phyloP scores from a whole-genome alignment of 768 basidiomycete genomes.

The Suillus bovinus region DNA sequence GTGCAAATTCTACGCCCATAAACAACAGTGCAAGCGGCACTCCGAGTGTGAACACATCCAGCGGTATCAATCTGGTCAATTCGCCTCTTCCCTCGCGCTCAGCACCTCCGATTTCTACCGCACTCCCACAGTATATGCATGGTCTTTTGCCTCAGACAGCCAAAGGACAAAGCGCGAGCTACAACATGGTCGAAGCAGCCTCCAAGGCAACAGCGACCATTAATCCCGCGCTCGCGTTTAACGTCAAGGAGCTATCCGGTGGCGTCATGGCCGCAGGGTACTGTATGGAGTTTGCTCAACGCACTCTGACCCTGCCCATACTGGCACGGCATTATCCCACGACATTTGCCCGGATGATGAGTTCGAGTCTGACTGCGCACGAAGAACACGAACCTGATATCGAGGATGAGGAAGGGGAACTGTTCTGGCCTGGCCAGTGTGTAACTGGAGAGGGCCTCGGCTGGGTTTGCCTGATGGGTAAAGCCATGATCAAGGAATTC shows the following conservation, averaged over 20 bases:
- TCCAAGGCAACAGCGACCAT: constrained; percentile 31
- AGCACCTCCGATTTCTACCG: constrained; percentile 32
- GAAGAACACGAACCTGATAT: constrained; percentile 83
- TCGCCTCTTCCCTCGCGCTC: constrained; percentile 26
- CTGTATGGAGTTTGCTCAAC: constrained; percentile 49
- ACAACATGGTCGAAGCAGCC: constrained; percentile 31
- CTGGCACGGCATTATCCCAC: constrained; percentile 72
- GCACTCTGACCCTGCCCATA: constrained; percentile 61
- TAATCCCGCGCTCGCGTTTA: constrained; percentile 26
- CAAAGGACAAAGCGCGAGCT: constrained; percentile 31
- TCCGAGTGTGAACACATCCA: constrained; percentile 41
- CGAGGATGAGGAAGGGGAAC: constrained; percentile 82
- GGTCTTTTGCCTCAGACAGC: constrained; percentile 28
- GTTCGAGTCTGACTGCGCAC: constrained; percentile 56
- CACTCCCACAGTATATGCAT: constrained; percentile 41
- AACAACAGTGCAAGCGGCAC: constrained; percentile 55
- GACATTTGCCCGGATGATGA: constrained; percentile 73
- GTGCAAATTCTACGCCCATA: constrained; percentile 77
- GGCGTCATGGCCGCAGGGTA: constrained; percentile 45
- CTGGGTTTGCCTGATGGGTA: constrained; percentile 87
- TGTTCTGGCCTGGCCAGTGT: constrained; percentile 81
- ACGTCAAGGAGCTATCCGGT: constrained; percentile 30
- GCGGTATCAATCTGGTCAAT: constrained; percentile 23
- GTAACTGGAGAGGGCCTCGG: constrained; percentile 77
- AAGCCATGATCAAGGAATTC: constrained; percentile 83